These are phyloP conservation scores for Monosporascus sp. DNA, from an alignment of 2,329 filamentous ascomycete genomes.

Conservation along the genomic window DNA sequence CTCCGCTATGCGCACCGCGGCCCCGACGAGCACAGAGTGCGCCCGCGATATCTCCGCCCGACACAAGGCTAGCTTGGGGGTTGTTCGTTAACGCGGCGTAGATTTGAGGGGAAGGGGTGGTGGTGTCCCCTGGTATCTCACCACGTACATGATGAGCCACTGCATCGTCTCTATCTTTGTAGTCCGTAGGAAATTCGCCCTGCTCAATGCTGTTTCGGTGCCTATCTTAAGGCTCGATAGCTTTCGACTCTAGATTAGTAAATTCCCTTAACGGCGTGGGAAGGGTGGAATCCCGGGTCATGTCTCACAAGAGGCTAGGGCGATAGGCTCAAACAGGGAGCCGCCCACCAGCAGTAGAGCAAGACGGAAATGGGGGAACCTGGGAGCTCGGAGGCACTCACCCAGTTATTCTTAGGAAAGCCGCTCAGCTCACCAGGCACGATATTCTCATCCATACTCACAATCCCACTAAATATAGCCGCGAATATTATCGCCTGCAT, in stretches of 20 bases:
- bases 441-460: constrained; percentile 56
- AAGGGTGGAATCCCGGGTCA: too few species aligned
- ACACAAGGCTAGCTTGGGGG: constrained; percentile 60
- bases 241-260: not conserved
- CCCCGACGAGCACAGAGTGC: constrained; percentile 67
- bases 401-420: constrained; percentile 49
- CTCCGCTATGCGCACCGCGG: constrained; percentile 68
- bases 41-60: constrained; percentile 66
- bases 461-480: constrained; percentile 61
- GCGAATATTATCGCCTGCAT: constrained; percentile 66
- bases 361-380: not conserved
- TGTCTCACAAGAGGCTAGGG: too few species aligned
- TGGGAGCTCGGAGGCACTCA: constrained; percentile 26
- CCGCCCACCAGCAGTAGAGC: not conserved
- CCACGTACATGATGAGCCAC: constrained; percentile 71
- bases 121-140: constrained; percentile 32
- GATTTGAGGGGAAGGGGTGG: not conserved
- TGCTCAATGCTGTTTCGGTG: constrained; percentile 61
- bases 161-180: constrained; percentile 70
- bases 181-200: constrained; percentile 66
- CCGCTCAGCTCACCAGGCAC: constrained; percentile 48
- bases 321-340: too few species aligned
- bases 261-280: not conserved
- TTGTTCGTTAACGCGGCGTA: constrained; percentile 13
- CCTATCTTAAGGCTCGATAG: constrained; percentile 55